Evolutionary conservation across 139 green algal species (phyloP).

Genomic region (Coccomyxa sp.): DNA sequence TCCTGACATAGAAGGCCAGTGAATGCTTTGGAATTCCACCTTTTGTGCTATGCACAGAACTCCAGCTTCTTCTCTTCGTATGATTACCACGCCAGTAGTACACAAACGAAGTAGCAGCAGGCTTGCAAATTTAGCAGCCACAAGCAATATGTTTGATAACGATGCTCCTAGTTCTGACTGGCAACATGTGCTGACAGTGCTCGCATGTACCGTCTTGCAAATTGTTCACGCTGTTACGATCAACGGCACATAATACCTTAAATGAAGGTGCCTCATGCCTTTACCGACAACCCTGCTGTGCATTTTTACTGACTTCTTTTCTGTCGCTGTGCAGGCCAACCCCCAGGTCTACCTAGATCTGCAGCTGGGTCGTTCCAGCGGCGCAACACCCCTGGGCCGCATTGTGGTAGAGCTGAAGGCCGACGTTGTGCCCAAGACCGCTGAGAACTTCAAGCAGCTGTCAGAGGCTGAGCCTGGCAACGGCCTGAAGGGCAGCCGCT

Average conservation of each 20-base stretch:
- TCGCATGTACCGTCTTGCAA: neutral
- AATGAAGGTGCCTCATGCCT: neutral
- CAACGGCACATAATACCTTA: neutral
- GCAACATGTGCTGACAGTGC: no score
- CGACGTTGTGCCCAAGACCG: slow-evolving; percentile 10
- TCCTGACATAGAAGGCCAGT: neutral
- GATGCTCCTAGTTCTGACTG: no score
- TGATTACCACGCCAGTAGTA: no score
- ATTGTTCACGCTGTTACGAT: neutral
- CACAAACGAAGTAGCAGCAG: neutral
- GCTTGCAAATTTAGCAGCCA: neutral
- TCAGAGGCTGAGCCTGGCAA: slow-evolving; percentile 72
- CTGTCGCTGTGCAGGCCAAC: slow-evolving; percentile 37
- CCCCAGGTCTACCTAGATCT: slow-evolving; percentile 88
- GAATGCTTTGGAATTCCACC: neutral
- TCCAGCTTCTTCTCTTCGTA: no score
- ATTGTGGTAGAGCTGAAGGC: slow-evolving; percentile 67
- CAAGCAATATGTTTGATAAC: no score
- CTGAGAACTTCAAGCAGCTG: slow-evolving; percentile 14
- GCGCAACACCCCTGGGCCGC: slow-evolving; percentile 62
- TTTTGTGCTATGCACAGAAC: neutral
- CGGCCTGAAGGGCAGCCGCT: slow-evolving; percentile 68
- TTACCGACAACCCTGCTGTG: no score
- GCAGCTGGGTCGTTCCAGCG: slow-evolving; percentile 70
- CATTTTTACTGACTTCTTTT: no score